These are phyloP conservation scores for Arbutus unedo DNA, from an alignment of 148 eudicot genomes.

Conservation along the genomic window DNA sequence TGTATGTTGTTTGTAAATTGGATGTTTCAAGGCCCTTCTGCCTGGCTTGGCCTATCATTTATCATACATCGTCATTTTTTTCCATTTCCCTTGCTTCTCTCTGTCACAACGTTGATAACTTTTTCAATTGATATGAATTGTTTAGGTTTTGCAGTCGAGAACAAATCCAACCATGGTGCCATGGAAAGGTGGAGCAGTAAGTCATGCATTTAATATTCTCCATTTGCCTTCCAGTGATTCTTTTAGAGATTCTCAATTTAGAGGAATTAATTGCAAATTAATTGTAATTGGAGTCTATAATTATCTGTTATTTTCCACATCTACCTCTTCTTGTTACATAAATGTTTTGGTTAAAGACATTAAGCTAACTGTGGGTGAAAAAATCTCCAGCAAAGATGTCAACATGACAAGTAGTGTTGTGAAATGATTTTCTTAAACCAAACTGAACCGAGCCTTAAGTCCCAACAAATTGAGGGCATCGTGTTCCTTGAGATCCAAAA, in stretches of 20 bases:
- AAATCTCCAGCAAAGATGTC: neutral
- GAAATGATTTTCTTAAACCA: neutral
- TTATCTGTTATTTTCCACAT: neutral
- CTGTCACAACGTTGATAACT: neutral
- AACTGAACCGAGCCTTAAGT: too few species aligned
- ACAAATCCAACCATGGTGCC: slow-evolving; percentile 60
- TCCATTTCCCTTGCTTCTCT: neutral
- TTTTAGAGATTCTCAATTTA: neutral
- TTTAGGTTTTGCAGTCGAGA: slow-evolving; percentile 81
- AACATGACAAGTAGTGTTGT: neutral
- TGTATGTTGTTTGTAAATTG: neutral
- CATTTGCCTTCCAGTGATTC: neutral
- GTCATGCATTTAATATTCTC: slow-evolving; percentile 22
- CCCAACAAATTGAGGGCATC: too few species aligned
- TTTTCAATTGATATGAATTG: slow-evolving; percentile 12
- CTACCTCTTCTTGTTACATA: neutral
- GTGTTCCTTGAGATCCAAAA: too few species aligned
- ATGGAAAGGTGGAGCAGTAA: slow-evolving; percentile 99
- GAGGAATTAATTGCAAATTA: neutral
- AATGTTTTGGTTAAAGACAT: neutral
- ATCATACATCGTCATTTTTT: neutral
- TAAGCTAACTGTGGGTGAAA: neutral
- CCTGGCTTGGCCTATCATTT: neutral
- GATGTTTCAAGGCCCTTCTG: neutral
- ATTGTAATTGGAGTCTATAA: neutral